Conservation (phyloP, 306 rosid genomes). For the Citrullus colocynthis region DNA sequence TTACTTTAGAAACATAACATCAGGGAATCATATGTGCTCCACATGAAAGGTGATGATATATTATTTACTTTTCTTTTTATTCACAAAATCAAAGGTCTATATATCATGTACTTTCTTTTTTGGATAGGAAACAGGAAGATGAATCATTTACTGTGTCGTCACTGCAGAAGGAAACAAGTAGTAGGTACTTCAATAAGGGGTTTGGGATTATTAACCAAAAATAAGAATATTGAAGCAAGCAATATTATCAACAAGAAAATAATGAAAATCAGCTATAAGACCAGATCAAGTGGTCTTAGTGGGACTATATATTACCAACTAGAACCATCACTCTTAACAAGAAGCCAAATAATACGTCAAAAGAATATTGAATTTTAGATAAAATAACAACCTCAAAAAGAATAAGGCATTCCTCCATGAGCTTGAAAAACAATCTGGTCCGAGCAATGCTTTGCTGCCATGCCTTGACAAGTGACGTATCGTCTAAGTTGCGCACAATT, state of each 20-base stretch:
- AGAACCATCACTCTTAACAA: not conserved
- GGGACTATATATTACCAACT: not conserved
- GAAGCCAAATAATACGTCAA: not conserved
- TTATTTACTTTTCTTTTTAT: not conserved
- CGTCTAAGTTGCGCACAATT: constrained; percentile 96
- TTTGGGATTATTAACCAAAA: not conserved
- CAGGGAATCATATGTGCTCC: not conserved
- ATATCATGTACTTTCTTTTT: not conserved
- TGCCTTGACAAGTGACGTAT: constrained; percentile 78
- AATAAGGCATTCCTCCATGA: constrained; percentile 83
- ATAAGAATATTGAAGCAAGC: not conserved
- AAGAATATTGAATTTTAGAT: not conserved
- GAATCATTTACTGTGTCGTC: not conserved
- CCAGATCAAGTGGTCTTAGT: not conserved
- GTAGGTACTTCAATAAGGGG: not conserved
- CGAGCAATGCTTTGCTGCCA: constrained; percentile 97
- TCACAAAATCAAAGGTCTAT: not conserved
- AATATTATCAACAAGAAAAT: not conserved
- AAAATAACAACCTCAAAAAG: constrained; percentile 69
- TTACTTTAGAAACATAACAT: not conserved
- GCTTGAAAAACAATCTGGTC: constrained; percentile 94
- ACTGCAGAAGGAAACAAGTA: not conserved
- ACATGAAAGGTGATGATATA: not conserved
- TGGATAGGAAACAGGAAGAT: not conserved
- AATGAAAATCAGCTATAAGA: not conserved